Evolutionary conservation across 257 asterid species (phyloP), one percentile per base, ranked within the genome.

Genomic region (Cinchona pubescens): DNA sequence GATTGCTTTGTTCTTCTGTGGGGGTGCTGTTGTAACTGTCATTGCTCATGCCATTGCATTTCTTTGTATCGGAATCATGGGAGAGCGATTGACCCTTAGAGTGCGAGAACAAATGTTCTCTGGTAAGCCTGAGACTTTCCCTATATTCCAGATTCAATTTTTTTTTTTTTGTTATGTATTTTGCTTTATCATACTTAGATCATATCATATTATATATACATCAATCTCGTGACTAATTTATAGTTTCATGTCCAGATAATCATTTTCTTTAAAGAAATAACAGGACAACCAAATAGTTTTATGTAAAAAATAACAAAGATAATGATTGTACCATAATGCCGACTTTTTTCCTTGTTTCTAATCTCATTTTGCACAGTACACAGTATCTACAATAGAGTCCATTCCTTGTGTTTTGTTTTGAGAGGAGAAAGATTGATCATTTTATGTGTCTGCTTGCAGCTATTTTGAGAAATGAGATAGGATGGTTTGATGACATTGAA

Each of bases 81-180:
- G 99, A 67, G 98, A 87, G 76, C 87, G 96, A 43, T 91, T 94
- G 60, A 94, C 97, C 0, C 96, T 94, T 62, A 96, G 98, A n/a
- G 88, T 94, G 77, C 86, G 99, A 83, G 89, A 87, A 73, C 88
- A 76, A 86, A 92, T 94, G 99, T 92, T 94, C 75, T 79, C 91
- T 4, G 97, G 99, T 94, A 85, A 51, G 69, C 61, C 49, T 49
- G 51, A 71, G 9, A 56, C 30, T 60, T 55, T 21, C 73, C 42
- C 5, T 3, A 45, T 42, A 21, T 19, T 13, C 8, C 65, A 7
- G 25, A 49, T 60, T 35, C 59, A 10, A 11, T 62, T 49, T 19
- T 37, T 69, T 7, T 25, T 70, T 7, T 23, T 40, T 37, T 19
- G 27, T 16, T 23, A 32, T 61, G 21, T 61, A 56, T 70, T 37